Conservation (phyloP, 192 early-diverging fungal genomes). For the Kappamyces sp. region DNA sequence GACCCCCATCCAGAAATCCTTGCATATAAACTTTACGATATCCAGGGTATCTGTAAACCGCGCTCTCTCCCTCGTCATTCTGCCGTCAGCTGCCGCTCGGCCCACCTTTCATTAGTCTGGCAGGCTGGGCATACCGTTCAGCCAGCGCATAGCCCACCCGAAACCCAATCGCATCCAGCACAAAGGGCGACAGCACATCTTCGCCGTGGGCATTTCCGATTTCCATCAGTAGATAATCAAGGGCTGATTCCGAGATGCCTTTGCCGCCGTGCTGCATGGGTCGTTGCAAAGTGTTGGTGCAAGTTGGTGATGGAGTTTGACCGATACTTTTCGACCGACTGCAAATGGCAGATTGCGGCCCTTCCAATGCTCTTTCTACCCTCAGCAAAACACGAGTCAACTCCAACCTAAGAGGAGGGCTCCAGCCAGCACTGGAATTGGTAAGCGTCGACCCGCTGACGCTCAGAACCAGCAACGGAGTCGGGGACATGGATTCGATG, state of each 20-base stretch:
- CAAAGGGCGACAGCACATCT: slow-evolving; percentile 80
- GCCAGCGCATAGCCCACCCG: slow-evolving; percentile 80
- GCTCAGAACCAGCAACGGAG: too few relatives aligned
- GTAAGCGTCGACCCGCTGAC: too few relatives aligned
- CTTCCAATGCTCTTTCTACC: too few relatives aligned
- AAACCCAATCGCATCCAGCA: slow-evolving; percentile 87
- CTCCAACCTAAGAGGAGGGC: too few relatives aligned
- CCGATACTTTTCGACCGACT: too few relatives aligned
- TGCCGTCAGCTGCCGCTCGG: slow-evolving; percentile 16
- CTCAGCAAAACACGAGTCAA: too few relatives aligned
- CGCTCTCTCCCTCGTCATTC: slow-evolving; percentile 76
- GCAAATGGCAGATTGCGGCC: too few relatives aligned
- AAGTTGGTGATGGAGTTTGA: too few relatives aligned
- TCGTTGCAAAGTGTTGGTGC: too few relatives aligned
- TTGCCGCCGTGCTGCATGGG: slow-evolving; percentile 23
- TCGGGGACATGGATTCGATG: too few relatives aligned
- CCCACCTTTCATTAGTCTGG: not conserved
- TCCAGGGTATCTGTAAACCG: slow-evolving; percentile 92
- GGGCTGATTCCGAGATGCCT: slow-evolving; percentile 56
- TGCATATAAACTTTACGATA: slow-evolving; percentile 98
- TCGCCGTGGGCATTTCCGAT: slow-evolving; percentile 57
- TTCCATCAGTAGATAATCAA: slow-evolving; percentile 72
- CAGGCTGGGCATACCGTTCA: slow-evolving; percentile 55
- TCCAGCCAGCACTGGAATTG: too few relatives aligned
- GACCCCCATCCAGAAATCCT: slow-evolving; percentile 90